Evolutionary conservation across 148 eudicot species (phyloP).

Genomic region (Dysphania ambrosioides): DNA sequence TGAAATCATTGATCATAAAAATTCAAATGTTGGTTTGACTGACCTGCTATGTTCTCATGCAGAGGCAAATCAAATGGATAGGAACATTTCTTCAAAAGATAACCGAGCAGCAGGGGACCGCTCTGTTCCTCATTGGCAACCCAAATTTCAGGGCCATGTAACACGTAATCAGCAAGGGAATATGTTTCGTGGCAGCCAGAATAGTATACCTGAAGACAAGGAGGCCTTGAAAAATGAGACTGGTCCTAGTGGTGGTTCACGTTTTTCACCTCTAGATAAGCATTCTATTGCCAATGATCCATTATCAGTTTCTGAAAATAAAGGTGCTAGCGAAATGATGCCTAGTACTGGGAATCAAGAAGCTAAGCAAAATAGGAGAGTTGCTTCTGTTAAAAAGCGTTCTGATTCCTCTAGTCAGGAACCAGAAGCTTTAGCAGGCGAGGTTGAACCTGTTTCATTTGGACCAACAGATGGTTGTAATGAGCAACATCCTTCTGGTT

Average conservation of each 20-base stretch:
- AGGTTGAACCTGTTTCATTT: constrained; percentile 30
- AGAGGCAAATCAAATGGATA: constrained; percentile 48
- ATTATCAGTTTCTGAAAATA: constrained; percentile 33
- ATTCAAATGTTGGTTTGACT: constrained; percentile 29
- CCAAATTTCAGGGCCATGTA: constrained; percentile 48
- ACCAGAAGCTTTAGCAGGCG: constrained; percentile 27
- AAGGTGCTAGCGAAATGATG: constrained; percentile 21
- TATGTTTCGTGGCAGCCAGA: constrained; percentile 38
- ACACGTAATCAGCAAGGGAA: constrained; percentile 33
- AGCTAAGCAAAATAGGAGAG: constrained; percentile 40
- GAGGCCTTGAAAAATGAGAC: constrained; percentile 30
- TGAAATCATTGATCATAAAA: constrained; percentile 37
- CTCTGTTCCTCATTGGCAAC: constrained; percentile 73
- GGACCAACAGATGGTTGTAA: constrained; percentile 26
- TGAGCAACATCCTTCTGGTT: constrained; percentile 49
- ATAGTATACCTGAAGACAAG: constrained; percentile 30
- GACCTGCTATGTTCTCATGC: constrained; percentile 29
- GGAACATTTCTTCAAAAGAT: constrained; percentile 39
- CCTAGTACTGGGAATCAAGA: constrained; percentile 36
- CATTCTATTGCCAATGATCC: constrained; percentile 28
- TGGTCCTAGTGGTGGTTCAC: constrained; percentile 19
- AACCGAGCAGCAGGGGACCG: constrained; percentile 47
- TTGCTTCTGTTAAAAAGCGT: constrained; percentile 35
- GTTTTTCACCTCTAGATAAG: constrained; percentile 19
- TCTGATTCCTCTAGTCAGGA: constrained; percentile 37